phyloP scores from a whole-genome alignment of 192 early-diverging fungal species.

The Thamnidium elegans region DNA sequence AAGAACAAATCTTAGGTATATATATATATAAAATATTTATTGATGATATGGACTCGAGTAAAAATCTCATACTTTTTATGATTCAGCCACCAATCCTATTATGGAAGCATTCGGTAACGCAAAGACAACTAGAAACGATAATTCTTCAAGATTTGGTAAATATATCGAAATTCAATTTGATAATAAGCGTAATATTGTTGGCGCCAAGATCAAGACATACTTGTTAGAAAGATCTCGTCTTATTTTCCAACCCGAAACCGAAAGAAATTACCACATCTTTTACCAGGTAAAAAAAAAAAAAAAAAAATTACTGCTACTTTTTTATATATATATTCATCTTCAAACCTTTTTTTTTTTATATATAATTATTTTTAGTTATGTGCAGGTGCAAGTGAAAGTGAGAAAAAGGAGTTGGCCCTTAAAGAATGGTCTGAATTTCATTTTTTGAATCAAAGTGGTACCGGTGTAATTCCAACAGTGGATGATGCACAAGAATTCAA shows the following conservation, averaged over 20 bases:
- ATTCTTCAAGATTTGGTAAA: constrained; percentile 97
- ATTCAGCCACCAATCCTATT: constrained; percentile 91
- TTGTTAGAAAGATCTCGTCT: constrained; percentile 95
- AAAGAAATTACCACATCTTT: constrained; percentile 99
- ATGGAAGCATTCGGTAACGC: constrained; percentile 99
- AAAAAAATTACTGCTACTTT: not conserved
- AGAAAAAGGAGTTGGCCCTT: constrained; percentile 76
- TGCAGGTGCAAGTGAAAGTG: constrained; percentile 82
- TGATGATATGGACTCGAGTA: not conserved
- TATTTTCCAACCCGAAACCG: constrained; percentile 88
- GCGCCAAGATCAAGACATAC: constrained; percentile 94
- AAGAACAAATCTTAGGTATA: constrained; percentile 80
- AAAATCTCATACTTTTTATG: not conserved
- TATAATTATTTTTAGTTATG: constrained; percentile 57
- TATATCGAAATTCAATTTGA: constrained; percentile 97
- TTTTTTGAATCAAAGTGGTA: constrained; percentile 87
- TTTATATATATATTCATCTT: no score
- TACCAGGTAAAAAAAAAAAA: constrained; percentile 64
- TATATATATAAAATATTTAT: not conserved
- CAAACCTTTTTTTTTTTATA: no score
- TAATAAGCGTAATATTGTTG: constrained; percentile 79
- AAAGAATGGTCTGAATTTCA: constrained; percentile 72
- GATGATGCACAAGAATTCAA: constrained; percentile 93
- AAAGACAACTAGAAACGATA: constrained; percentile 99
- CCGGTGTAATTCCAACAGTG: constrained; percentile 74